Base-by-base conservation (phyloP, 2,329 filamentous ascomycete species). In the Colletotrichum sp. region DNA sequence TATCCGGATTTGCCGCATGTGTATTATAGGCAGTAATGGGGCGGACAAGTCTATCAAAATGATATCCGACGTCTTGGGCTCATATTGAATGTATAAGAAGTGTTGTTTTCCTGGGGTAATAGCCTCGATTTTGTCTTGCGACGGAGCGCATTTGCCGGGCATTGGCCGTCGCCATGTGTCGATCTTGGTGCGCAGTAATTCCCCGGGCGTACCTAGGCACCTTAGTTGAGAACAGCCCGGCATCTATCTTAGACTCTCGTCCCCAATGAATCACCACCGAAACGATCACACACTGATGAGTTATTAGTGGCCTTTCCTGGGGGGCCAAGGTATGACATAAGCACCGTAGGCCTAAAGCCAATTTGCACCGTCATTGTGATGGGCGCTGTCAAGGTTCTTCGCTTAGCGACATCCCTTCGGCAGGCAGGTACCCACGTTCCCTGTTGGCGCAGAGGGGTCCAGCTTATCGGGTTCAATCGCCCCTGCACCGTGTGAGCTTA, bases 401-500 rank as follows among this genome's bases (percentile, higher is more conserved):
- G 65, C 64, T 36, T 59, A 36, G 59, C 64, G 44, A 69, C 44
- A 71, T 65, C 16, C 8, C 18, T 49, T 52, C 21, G 44, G 16
- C 59, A 49, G 21, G 64, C 18, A 28, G 34, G 69, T 55, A 44
- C 44, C 36, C 68, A 63, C 55, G 24, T 26, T 44, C 26, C 55
- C 64, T 69, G 64, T 18, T 26, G 66, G 21, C 71, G 24, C 39
- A 57, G 72, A 64, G 74, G 70, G 74, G 39, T 76, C 34, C 57
- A 64, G 64, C 74, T 76, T 76, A 73, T 76, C 74, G 64, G 62
- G 26, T 24, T 60, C 16, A 34, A 64, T 73, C 63, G 57, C 65
- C 70, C 59, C 65, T 60, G 70, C 74, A 65, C 65, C 69, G 71
- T 76, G 70, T 62, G 28, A 64, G 74, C 74, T 76, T 76, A 76